Base-by-base conservation (phyloP, 148 eudicot species). In the Agrostemma githago region DNA sequence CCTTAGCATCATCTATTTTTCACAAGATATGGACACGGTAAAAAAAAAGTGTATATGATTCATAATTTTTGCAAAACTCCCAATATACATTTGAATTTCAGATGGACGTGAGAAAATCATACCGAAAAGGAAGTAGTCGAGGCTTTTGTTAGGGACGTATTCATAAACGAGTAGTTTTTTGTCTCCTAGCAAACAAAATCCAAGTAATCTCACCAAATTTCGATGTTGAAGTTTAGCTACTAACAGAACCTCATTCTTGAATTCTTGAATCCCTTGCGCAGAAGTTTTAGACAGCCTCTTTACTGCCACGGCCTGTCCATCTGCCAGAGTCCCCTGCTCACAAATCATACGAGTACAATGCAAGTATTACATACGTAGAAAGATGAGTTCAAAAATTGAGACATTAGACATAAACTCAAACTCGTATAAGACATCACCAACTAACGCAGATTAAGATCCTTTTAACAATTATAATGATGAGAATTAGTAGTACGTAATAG, bases 111-210 rank as follows among this genome's bases (percentile, higher is more conserved):
- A 42, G 38, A 66, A 10, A 20, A 51, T 8, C 65, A 21, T 63
- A 82, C 85, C 79, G 39, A 79, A 79, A 40, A 84, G 70, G 26
- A 80, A 84, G 51, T 73, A 46, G 64, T 84, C 79, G 37, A 86
- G 82, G 70, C 85, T 82, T 65, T 82, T 81, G 73, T 86, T 80
- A 6, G 77, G 74, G 67, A 84, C 66, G 26, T 75, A 84, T 72
- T 84, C 83, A 34, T 82, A 86, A 8, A 86, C 79, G 2, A 86
- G 89, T 39, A 86, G 66, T 82, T 72, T 80, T 20, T 86, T 87
- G 1, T 77, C 78, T 43, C 82, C 84, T 1, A 71, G 77, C 34
- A 83, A 56, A 77, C 80, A 78, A 66, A 78, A 84, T 26, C 86
- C 84, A 56, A 81, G 62, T 14, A 84, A 64, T 44, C 72, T 76